A percentile compares a stretch with the other conserved stretches of the same genome.
These are phyloP conservation scores for Neurospora intermedia DNA, from an alignment of 495 filamentous ascomycete genomes.

Conservation along the genomic window DNA sequence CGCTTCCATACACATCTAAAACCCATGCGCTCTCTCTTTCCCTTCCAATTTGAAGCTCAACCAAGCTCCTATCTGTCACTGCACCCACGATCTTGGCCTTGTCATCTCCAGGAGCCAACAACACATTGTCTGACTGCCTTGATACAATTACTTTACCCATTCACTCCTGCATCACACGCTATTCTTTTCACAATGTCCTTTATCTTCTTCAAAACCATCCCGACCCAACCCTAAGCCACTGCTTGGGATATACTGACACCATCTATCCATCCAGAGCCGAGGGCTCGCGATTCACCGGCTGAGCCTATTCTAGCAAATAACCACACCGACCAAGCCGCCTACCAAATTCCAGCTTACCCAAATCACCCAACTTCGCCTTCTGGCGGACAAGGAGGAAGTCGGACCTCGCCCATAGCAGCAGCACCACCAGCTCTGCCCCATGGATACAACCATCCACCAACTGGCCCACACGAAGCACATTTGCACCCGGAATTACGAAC, in stretches of 20 bases:
- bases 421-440: slow-evolving; percentile 15
- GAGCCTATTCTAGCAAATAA: slow-evolving; percentile 11
- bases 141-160: neutral
- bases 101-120: neutral
- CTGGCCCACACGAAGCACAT: slow-evolving; percentile 16
- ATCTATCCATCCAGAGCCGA: slow-evolving; percentile 13
- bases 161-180: neutral
- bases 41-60: neutral
- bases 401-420: slow-evolving; percentile 9
- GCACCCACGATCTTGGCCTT: neutral
- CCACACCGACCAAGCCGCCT: slow-evolving; percentile 11
- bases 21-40: neutral
- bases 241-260: slow-evolving; percentile 9
- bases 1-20: neutral
- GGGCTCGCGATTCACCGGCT: slow-evolving; percentile 12
- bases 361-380: slow-evolving; percentile 12
- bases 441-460: slow-evolving; percentile 22
- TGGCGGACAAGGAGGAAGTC: slow-evolving; percentile 9
- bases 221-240: neutral
- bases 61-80: neutral
- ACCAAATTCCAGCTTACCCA: slow-evolving; percentile 6
- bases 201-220: neutral
- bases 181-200: neutral
- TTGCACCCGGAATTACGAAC: slow-evolving; percentile 23
- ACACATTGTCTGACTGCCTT: neutral